Conservation (phyloP, 2,329 filamentous ascomycete species). For the Kalmusia sp. region DNA sequence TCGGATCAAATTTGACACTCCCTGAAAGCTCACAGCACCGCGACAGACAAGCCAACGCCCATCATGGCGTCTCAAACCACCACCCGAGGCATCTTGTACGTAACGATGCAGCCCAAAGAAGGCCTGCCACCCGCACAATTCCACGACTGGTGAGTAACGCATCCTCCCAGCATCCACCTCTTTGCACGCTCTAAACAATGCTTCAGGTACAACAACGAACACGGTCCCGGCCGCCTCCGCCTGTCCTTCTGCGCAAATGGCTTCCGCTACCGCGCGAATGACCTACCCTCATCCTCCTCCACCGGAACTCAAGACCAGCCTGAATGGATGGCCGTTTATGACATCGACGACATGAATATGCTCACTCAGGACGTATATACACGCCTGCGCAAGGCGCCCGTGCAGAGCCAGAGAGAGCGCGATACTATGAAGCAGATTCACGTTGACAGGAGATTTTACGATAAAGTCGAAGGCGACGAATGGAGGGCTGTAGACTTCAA, state of each 20-base stretch:
- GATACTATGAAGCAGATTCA: slow-evolving; percentile 70
- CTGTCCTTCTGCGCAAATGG: slow-evolving; percentile 78
- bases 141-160: slow-evolving; percentile 66
- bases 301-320: slow-evolving; percentile 57
- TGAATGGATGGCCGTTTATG: slow-evolving; percentile 81
- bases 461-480: slow-evolving; percentile 63
- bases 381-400: slow-evolving; percentile 63
- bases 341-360: slow-evolving; percentile 76
- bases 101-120: slow-evolving; percentile 82
- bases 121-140: slow-evolving; percentile 73
- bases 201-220: slow-evolving; percentile 80
- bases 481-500: slow-evolving; percentile 64
- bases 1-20: neutral
- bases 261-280: slow-evolving; percentile 76
- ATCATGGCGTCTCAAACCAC: slow-evolving; percentile 50
- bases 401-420: slow-evolving; percentile 66
- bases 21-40: neutral
- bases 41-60: neutral
- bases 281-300: slow-evolving; percentile 50
- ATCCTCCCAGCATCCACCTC: slow-evolving; percentile 24
- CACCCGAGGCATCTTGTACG: slow-evolving; percentile 75
- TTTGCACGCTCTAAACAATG: slow-evolving; percentile 14
- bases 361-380: slow-evolving; percentile 76
- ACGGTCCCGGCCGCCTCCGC: slow-evolving; percentile 81
- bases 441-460: slow-evolving; percentile 75